Evolutionary conservation across 768 basidiomycete genomes (phyloP).

Genomic region (Phanerochaete carnosa): DNA sequence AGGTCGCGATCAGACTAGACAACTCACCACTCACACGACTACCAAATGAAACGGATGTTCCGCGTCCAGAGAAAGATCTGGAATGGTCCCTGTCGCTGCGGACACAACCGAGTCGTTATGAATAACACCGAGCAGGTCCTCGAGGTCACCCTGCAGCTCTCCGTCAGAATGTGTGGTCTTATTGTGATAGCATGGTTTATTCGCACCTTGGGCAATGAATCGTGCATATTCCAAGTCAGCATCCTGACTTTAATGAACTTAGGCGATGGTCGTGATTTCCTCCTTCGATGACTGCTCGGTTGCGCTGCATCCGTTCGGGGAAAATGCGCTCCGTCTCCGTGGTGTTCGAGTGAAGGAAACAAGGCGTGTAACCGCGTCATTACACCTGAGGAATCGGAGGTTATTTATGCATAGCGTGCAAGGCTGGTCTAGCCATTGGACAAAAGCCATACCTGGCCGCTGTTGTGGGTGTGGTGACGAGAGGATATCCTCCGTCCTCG

Average conservation of each 20-base stretch:
- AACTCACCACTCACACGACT: slow-evolving; percentile 58
- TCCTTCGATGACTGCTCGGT: background rate
- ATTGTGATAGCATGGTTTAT: background rate
- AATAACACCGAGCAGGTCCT: slow-evolving; percentile 66
- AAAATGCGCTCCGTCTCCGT: background rate
- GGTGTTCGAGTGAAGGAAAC: slow-evolving; percentile 8
- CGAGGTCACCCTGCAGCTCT: slow-evolving; percentile 62
- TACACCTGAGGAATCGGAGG: slow-evolving; percentile 5
- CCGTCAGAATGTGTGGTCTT: slow-evolving; percentile 7
- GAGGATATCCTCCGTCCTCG: background rate
- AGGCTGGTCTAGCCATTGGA: background rate
- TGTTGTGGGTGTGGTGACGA: background rate
- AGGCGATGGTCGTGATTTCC: slow-evolving; percentile 21
- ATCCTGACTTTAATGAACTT: slow-evolving; percentile 65
- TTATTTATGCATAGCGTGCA: background rate
- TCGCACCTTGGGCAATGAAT: slow-evolving; percentile 68
- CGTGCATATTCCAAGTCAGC: slow-evolving; percentile 86
- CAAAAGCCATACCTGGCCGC: slow-evolving; percentile 10
- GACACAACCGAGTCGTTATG: slow-evolving; percentile 25
- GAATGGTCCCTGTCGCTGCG: slow-evolving; percentile 27
- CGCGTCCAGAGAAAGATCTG: slow-evolving; percentile 45
- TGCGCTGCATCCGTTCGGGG: background rate
- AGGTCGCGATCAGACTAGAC: background rate
- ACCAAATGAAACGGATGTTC: slow-evolving; percentile 74
- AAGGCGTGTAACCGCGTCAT: slow-evolving; percentile 15